Percentiles rank a stretch among this genome's conserved stretches.
Conservation (phyloP, 2,329 filamentous ascomycete genomes). For the Aspergillus melleus region DNA sequence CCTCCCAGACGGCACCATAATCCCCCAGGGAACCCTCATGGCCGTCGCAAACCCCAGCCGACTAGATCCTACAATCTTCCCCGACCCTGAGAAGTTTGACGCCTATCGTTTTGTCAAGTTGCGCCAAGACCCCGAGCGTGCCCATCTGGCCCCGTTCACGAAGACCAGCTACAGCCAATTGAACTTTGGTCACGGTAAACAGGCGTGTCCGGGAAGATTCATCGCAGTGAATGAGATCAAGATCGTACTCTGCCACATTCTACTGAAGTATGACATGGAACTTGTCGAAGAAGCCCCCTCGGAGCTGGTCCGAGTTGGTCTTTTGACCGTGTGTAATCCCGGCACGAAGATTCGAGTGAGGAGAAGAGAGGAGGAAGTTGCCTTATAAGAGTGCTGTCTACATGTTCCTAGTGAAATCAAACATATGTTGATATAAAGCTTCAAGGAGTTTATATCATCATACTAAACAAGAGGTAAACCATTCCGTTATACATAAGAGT, state of each 20-base stretch:
- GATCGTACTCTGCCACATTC: background rate
- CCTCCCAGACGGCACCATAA: background rate
- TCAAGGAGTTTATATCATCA: no score
- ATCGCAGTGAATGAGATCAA: background rate
- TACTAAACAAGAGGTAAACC: no score
- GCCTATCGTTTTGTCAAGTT: conserved; percentile 2
- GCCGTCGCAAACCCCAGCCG: background rate
- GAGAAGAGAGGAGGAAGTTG: no score
- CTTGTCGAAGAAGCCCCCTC: no score
- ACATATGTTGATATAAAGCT: no score
- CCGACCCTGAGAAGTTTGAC: conserved; percentile 2
- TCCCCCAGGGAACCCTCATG: background rate
- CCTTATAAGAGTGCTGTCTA: no score
- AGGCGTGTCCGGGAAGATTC: conserved; percentile 5
- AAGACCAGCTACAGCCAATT: background rate
- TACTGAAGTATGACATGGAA: background rate
- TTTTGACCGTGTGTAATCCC: no score
- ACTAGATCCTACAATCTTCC: background rate
- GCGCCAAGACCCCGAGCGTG: background rate
- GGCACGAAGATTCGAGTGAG: no score
- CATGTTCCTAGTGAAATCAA: no score
- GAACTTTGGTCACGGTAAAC: conserved; percentile 1
- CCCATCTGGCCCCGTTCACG: background rate
- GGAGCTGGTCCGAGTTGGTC: no score
- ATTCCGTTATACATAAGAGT: no score